Evolutionary conservation across 2,329 filamentous ascomycete genomes (phyloP), one percentile per base, ranked within the genome.

Genomic region (Fusarium succisae): DNA sequence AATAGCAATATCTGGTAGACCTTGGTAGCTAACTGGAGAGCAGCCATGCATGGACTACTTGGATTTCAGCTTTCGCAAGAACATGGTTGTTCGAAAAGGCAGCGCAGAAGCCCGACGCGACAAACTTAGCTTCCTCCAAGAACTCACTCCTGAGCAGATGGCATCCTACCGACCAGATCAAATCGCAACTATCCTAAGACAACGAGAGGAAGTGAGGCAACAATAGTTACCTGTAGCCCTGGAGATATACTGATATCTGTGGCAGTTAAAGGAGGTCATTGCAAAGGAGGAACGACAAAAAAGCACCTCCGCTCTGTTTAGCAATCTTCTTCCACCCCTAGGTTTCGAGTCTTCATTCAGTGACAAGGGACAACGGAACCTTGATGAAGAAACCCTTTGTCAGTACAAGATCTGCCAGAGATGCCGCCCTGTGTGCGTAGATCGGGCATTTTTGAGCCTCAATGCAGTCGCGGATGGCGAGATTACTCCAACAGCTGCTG

Each of bases 401-500:
- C 82, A 84, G 48, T 86, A 84, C 79, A 88, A 82, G 67, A 82
- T 85, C 47, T 91, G 89, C 69, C 83, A 84, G 8, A 68, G 65
- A 12, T 91, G 89, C 71, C 85, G 87, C 8, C 84, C 84, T 9
- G 79, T 78, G 2, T 83, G 81, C 32, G 78, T 80, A 28, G 82
- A 86, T 20, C 85, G 88, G 35, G 77, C 84, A 3, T 88, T 81
- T 66, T 79, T 90, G 28, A 87, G 86, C 72, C 80, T 91, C 24
- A 79, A 88, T 69, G 86, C 83, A 8, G 81, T 91, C 28, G 78
- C 82, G n/a, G 79, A 86, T 28, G 87, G 84, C 12, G 86, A 89
- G 54, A 80, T 90, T 8, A 84, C 85, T 2, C 83, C 87, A 10
- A 86, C 84, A 9, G 86, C 85, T 9, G 86, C 86, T 12, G 81